phyloP scores from a whole-genome alignment of 805 yeast genomes.

The Ogataea thermomethanolica region DNA sequence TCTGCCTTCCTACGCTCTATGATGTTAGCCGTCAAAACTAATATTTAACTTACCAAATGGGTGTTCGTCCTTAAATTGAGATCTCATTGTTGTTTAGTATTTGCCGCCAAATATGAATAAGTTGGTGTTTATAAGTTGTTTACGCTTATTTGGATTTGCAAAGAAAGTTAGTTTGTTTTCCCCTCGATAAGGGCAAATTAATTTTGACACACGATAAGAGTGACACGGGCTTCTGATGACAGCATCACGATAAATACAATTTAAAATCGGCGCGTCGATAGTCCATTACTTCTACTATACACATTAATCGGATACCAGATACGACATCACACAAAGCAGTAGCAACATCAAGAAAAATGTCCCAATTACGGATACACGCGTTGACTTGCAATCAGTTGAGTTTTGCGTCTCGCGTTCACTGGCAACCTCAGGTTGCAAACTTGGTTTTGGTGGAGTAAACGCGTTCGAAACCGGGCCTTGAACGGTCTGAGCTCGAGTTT shows the following conservation, averaged over 20 bases:
- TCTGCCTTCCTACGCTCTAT: conserved; percentile 88
- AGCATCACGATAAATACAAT: conserved; percentile 4
- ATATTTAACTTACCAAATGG: conserved; percentile 68
- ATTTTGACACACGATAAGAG: conserved; percentile 17
- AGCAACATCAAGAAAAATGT: not conserved
- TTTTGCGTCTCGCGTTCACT: no score
- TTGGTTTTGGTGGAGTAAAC: not conserved
- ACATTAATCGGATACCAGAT: conserved; percentile 12
- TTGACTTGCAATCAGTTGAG: no score
- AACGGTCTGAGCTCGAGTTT: no score
- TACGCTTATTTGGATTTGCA: conserved; percentile 1
- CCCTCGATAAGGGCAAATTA: conserved; percentile 17
- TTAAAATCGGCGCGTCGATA: conserved; percentile 12
- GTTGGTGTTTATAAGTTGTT: conserved; percentile 2
- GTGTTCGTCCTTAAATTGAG: conserved; percentile 92
- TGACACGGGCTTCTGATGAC: conserved; percentile 14
- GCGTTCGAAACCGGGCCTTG: no score
- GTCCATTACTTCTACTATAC: conserved; percentile 11
- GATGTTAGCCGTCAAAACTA: conserved; percentile 3
- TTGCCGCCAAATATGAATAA: conserved; percentile 2
- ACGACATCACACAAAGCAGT: conserved; percentile 4
- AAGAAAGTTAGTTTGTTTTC: conserved; percentile 6
- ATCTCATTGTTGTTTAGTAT: conserved; percentile 56
- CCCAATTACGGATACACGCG: no score
- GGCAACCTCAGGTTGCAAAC: no score